A percentile compares a stretch with the other conserved stretches of the same genome.
Conservation (phyloP, 768 basidiomycete species). For the Boletus tomentosulus region DNA sequence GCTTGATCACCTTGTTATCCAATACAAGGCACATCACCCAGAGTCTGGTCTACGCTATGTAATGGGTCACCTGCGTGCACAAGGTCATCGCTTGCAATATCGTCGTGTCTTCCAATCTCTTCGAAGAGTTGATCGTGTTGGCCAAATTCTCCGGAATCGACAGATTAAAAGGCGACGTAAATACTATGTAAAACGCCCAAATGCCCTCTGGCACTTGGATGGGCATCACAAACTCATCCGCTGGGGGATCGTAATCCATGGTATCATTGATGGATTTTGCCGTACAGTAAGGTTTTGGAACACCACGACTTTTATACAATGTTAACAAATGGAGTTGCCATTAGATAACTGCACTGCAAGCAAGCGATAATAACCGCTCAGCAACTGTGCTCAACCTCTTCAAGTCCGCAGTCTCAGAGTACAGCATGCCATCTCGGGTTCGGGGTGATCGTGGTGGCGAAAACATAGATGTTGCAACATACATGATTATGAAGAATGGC, state of each 20-base stretch:
- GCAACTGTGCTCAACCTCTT: background rate
- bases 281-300: conserved; percentile 12
- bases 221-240: conserved; percentile 25
- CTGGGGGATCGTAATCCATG: conserved; percentile 23
- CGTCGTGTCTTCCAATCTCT: background rate
- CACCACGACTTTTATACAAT: too few relatives aligned
- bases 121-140: background rate
- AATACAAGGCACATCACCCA: conserved; percentile 5
- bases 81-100: conserved; percentile 1
- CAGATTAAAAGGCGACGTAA: background rate
- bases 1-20: conserved; percentile 12
- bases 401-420: background rate
- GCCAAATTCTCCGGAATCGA: too few relatives aligned
- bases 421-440: conserved; percentile 23
- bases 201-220: conserved; percentile 21
- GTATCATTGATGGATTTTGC: conserved; percentile 25
- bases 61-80: background rate
- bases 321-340: too few relatives aligned
- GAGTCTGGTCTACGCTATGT: conserved; percentile 9
- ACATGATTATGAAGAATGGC: conserved; percentile 22
- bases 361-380: background rate
- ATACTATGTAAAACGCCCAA: background rate
- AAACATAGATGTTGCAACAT: conserved; percentile 26
- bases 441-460: conserved; percentile 30
- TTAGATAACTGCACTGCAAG: background rate